phyloP scores from a whole-genome alignment of 345 rosid genomes.

The Streptanthus diversifolius region DNA sequence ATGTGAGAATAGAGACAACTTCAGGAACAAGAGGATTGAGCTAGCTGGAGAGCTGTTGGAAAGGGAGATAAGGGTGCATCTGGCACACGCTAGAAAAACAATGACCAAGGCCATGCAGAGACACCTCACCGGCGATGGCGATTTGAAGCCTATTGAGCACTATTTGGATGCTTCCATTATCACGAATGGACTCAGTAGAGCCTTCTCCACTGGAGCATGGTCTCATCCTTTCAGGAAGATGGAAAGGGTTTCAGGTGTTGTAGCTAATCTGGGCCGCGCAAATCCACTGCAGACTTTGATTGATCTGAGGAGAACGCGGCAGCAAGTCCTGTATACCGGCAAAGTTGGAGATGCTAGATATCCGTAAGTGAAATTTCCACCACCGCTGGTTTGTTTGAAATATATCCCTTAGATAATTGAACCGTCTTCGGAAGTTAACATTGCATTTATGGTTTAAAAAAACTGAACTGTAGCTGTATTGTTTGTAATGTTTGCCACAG shows the following conservation, averaged over 20 bases:
- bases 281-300: slow-evolving; percentile 80
- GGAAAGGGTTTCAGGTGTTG: slow-evolving; percentile 92
- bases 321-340: slow-evolving; percentile 81
- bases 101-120: slow-evolving; percentile 74
- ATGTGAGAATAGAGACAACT: slow-evolving; percentile 77
- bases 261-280: slow-evolving; percentile 78
- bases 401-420: background rate
- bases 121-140: slow-evolving; percentile 68
- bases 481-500: slow-evolving; percentile 33
- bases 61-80: slow-evolving; percentile 74
- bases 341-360: slow-evolving; percentile 98
- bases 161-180: slow-evolving; percentile 87
- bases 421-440: background rate
- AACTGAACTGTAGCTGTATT: background rate
- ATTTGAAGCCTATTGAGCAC: slow-evolving; percentile 57
- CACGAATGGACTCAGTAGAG: slow-evolving; percentile 84
- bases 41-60: slow-evolving; percentile 84
- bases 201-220: slow-evolving; percentile 99
- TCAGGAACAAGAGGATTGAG: slow-evolving; percentile 85
- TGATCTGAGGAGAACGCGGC: slow-evolving; percentile 82
- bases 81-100: slow-evolving; percentile 63
- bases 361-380: slow-evolving; percentile 60
- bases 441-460: background rate
- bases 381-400: background rate
- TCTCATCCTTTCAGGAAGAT: slow-evolving; percentile 73